Evolutionary conservation across 352 stramenopile species (phyloP).

Genomic region (Pythium pectinolyticum): DNA sequence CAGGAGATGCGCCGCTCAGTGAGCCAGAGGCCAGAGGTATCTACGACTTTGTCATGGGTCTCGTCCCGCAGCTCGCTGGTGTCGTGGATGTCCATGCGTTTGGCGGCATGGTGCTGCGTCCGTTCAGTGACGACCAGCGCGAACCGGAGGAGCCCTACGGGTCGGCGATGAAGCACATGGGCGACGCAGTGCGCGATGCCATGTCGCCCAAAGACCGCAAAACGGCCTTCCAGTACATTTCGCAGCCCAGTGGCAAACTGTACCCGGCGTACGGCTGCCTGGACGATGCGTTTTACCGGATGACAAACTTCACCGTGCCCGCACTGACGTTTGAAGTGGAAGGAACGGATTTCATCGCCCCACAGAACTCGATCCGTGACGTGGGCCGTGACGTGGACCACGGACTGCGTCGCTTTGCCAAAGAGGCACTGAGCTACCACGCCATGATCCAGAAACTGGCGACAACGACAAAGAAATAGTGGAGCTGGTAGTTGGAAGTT

Average conservation of each 20-base stretch:
- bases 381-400: conserved; percentile 56
- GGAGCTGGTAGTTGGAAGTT: too few species aligned
- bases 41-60: conserved; percentile 52
- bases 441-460: conserved; percentile 37
- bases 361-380: conserved; percentile 54
- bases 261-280: conserved; percentile 77
- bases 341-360: conserved; percentile 63
- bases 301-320: conserved; percentile 63
- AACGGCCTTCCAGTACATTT: conserved; percentile 52
- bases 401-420: conserved; percentile 58
- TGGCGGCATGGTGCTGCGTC: conserved; percentile 55
- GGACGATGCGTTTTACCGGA: conserved; percentile 58
- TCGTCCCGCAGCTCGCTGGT: conserved; percentile 44
- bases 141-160: conserved; percentile 50
- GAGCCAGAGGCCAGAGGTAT: conserved; percentile 51
- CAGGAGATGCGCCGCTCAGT: conserved; percentile 54
- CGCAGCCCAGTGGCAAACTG: conserved; percentile 48
- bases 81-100: conserved; percentile 72
- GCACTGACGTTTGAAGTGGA: conserved; percentile 72
- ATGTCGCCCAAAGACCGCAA: conserved; percentile 40
- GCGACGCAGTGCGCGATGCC: conserved; percentile 44
- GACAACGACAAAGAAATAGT: neutral
- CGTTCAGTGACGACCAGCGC: conserved; percentile 52
- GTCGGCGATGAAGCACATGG: conserved; percentile 45
- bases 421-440: conserved; percentile 48